Percentiles rank a stretch among this genome's conserved stretches.
phyloP scores from a whole-genome alignment of 2,329 filamentous ascomycete species.

The Atkinsonella hypoxylon region DNA sequence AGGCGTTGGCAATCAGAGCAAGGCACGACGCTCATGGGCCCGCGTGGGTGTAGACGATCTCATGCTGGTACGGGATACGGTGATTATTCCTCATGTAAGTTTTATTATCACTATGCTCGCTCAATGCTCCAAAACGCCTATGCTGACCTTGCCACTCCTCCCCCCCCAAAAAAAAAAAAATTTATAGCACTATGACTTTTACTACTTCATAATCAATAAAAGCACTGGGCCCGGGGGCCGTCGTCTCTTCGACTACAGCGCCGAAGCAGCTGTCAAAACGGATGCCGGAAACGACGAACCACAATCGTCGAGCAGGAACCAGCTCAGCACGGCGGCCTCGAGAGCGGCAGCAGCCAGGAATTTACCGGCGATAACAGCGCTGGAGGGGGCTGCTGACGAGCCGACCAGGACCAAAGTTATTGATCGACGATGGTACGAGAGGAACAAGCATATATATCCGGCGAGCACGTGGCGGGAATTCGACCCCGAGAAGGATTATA shows the following conservation, averaged over 20 bases:
- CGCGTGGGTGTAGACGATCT: slow-evolving; percentile 89
- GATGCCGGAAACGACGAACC: background rate
- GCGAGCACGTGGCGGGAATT: slow-evolving; percentile 94
- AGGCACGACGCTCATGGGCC: slow-evolving; percentile 72
- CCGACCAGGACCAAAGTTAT: slow-evolving; percentile 83
- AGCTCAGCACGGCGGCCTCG: slow-evolving; percentile 20
- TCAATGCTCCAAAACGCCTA: background rate
- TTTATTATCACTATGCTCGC: background rate
- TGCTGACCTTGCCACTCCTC: background rate
- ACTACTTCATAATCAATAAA: slow-evolving; percentile 91
- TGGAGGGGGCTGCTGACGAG: slow-evolving; percentile 70
- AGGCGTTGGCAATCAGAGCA: slow-evolving; percentile 57
- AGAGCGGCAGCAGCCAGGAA: slow-evolving; percentile 25
- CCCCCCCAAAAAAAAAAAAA: background rate
- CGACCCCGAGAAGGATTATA: slow-evolving; percentile 79
- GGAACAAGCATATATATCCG: slow-evolving; percentile 96
- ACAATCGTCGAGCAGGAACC: slow-evolving; percentile 9
- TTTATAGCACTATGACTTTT: slow-evolving; percentile 83
- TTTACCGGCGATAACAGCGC: slow-evolving; percentile 37
- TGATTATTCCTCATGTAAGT: slow-evolving; percentile 90
- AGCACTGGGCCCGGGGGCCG: slow-evolving; percentile 59
- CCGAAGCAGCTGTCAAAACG: slow-evolving; percentile 29
- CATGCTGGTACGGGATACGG: slow-evolving; percentile 78
- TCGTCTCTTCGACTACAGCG: slow-evolving; percentile 64
- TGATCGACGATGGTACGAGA: slow-evolving; percentile 91